A percentile compares a stretch with the other conserved stretches of the same genome.
phyloP scores from a whole-genome alignment of 2,329 filamentous ascomycete species.

The Dothiorella sarmentorum region DNA sequence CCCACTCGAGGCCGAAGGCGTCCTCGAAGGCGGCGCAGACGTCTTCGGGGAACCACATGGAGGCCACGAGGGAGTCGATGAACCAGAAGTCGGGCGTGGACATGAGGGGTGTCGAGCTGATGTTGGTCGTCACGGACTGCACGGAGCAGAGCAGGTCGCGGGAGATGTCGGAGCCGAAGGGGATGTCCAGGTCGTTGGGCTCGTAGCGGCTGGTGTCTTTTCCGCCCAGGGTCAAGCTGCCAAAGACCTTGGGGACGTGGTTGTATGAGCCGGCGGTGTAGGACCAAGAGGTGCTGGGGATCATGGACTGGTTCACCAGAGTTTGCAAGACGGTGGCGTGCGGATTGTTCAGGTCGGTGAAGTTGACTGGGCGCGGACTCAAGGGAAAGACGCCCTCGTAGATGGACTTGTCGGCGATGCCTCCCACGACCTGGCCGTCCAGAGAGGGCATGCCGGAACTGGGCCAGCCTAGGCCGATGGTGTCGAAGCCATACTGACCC shows the following conservation, averaged over 20 bases:
- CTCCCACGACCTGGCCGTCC: conserved; percentile 36
- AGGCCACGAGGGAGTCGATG: conserved; percentile 37
- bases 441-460: conserved; percentile 26
- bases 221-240: conserved; percentile 38
- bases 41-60: conserved; percentile 40
- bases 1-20: conserved; percentile 38
- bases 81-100: conserved; percentile 29
- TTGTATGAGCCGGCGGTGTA: conserved; percentile 42
- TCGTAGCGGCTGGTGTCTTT: conserved; percentile 35
- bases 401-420: conserved; percentile 34
- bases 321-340: conserved; percentile 31
- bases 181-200: conserved; percentile 27
- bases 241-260: conserved; percentile 27
- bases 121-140: conserved; percentile 26
- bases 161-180: conserved; percentile 29
- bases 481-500: conserved; percentile 37
- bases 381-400: conserved; percentile 40
- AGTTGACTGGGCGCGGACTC: conserved; percentile 36
- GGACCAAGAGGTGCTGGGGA: conserved; percentile 37
- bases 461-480: conserved; percentile 30
- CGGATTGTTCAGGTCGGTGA: conserved; percentile 35
- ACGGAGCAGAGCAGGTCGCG: conserved; percentile 29
- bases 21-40: conserved; percentile 34
- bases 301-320: conserved; percentile 29
- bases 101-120: conserved; percentile 32